Evolutionary conservation across 179 eudicot genomes (phyloP), one percentile per base, ranked within the genome.

Genomic region (Silene noctiflora): DNA sequence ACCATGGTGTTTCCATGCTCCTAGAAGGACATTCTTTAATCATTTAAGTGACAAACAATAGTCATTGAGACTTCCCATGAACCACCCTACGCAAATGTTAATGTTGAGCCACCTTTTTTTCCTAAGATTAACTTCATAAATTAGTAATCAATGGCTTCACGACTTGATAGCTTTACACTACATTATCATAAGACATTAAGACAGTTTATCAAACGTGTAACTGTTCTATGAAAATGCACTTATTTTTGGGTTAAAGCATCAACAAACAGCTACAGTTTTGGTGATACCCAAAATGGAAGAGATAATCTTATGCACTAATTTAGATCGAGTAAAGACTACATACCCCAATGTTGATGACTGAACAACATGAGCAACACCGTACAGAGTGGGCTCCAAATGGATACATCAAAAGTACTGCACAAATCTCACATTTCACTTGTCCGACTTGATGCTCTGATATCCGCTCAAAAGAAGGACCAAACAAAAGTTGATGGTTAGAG

Each of bases 371-470:
- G 77, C 88, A 81, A 60, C 99, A 95, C 59, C 88, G 84, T 66
- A 95, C 97, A 42, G 90, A 79, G 6, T 71, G 89, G 79, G 96
- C 93, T 68, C 98, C 99, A 74, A 80, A 84, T 6, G 90, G 98
- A 83, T 90, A 93, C 99, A 95, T 95, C 79, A 95, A 88, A 87
- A 95, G 79, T 80, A 85, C 89, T 62, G 84, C 73, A 81, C 99
- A 95, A 59, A 85, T 82, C 75, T 86, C 93, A 71, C 99, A 95
- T 74, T 87, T 89, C 22, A 95, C 97, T 74, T 93, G 96, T 61
- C 99, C 98, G 33, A 95, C 90, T 86, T 93, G 87, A 79, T 91
- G 86, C 88, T 86, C 88, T 86, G 80, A 2, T 29, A 68, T 75
- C 64, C 74, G 66, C 4, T 66, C 13, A 58, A 82, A 79, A 7